phyloP scores from a whole-genome alignment of 208 protist genomes.

The Trypanosoma grayi region DNA sequence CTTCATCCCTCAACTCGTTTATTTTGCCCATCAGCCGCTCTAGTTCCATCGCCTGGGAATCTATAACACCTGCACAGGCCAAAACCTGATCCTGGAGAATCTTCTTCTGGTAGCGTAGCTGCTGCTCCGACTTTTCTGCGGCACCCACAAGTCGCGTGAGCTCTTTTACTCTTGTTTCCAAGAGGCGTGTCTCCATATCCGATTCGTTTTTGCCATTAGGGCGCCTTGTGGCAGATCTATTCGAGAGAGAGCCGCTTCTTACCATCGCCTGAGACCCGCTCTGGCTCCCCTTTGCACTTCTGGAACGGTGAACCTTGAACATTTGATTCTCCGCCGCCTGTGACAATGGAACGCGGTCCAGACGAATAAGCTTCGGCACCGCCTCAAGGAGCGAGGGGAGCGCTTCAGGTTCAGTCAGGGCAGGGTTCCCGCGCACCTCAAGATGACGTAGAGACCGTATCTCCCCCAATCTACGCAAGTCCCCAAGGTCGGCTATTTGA shows the following conservation, averaged over 20 bases:
- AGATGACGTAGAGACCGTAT: conserved; percentile 52
- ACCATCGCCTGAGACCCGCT: not conserved
- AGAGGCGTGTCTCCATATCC: conserved; percentile 39
- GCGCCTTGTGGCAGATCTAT: not conserved
- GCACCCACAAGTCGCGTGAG: conserved; percentile 51
- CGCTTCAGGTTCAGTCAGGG: conserved; percentile 26
- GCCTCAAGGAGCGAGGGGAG: conserved; percentile 26
- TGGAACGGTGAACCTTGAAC: conserved; percentile 31
- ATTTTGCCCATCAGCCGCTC: conserved; percentile 43
- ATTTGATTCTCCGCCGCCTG: conserved; percentile 58
- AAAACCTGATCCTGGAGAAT: conserved; percentile 58
- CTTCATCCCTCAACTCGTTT: conserved; percentile 36
- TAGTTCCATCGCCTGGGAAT: conserved; percentile 56
- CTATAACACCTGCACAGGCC: conserved; percentile 51
- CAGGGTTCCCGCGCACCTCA: conserved; percentile 59
- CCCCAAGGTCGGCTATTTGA: conserved; percentile 27
- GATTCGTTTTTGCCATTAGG: conserved; percentile 1
- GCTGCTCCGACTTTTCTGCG: conserved; percentile 41
- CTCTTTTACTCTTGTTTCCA: conserved; percentile 63
- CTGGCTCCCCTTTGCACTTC: conserved; percentile 8
- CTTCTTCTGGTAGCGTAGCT: conserved; percentile 39
- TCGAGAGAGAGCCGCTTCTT: not conserved
- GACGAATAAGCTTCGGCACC: conserved; percentile 45
- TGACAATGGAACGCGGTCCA: conserved; percentile 67
- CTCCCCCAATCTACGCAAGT: conserved; percentile 30